These are phyloP conservation scores for Pseudocercospora vitis DNA, from an alignment of 2,329 filamentous ascomycete genomes.

Conservation along the genomic window DNA sequence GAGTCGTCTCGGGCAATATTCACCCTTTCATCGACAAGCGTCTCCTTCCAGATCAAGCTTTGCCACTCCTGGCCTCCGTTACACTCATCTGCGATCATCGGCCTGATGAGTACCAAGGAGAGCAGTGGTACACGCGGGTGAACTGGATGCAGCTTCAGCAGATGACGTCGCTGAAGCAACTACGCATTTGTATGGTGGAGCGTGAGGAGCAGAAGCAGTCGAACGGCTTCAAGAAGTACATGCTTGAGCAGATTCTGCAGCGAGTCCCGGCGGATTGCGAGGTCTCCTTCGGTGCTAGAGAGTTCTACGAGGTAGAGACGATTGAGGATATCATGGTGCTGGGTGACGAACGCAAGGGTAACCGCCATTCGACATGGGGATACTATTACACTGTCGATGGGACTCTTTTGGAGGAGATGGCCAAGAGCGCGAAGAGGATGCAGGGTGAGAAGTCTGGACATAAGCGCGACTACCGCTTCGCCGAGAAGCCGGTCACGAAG, in stretches of 20 bases:
- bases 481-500: constrained; percentile 13
- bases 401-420: constrained; percentile 8
- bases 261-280: constrained; percentile 21
- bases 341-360: constrained; percentile 3
- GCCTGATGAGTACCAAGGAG: neutral
- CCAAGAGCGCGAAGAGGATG: constrained; percentile 6
- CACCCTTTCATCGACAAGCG: constrained; percentile 8
- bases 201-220: neutral
- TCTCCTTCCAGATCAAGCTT: constrained; percentile 7
- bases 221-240: constrained; percentile 5
- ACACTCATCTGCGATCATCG: constrained; percentile 13
- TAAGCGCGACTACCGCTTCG: constrained; percentile 20
- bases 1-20: neutral
- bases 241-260: constrained; percentile 28
- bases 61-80: constrained; percentile 18
- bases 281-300: constrained; percentile 16
- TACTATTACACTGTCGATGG: constrained; percentile 17
- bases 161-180: constrained; percentile 18
- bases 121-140: constrained; percentile 5
- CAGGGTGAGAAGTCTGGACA: constrained; percentile 20
- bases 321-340: constrained; percentile 16
- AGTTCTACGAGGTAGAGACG: constrained; percentile 17
- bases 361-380: neutral
- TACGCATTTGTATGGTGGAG: constrained; percentile 22
- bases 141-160: constrained; percentile 21